A percentile compares a stretch with the other conserved stretches of the same genome.
These are phyloP conservation scores for Pinus tabuliformis DNA, from an alignment of 75 land plant species.

Conservation along the genomic window DNA sequence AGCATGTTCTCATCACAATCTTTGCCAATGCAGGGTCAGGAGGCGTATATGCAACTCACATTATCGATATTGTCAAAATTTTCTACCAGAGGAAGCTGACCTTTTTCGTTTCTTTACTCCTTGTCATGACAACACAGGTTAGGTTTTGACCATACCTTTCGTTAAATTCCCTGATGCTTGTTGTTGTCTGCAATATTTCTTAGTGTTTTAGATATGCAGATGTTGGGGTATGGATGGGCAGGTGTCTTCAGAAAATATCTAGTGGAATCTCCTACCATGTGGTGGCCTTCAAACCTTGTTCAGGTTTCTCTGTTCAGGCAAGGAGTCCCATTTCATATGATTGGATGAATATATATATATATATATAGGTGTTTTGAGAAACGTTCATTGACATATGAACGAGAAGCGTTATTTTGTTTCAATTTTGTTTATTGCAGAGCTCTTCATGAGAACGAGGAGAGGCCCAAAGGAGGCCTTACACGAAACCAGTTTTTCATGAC, in stretches of 20 bases:
- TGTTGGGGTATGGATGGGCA: conserved; percentile 72
- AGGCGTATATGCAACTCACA: conserved; percentile 44
- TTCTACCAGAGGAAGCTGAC: conserved; percentile 39
- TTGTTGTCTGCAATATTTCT: background rate
- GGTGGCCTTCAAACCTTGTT: conserved; percentile 69
- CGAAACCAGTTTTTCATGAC: conserved; percentile 62
- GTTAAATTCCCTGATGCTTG: no score
- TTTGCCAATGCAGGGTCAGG: conserved; percentile 59
- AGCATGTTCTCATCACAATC: conserved; percentile 63
- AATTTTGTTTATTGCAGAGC: conserved; percentile 34
- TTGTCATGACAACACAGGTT: conserved; percentile 54
- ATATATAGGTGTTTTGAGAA: background rate
- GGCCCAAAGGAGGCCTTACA: conserved; percentile 40
- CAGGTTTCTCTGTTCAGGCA: conserved; percentile 78
- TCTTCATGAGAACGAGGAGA: conserved; percentile 49
- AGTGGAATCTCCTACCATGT: conserved; percentile 61
- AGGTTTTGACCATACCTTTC: background rate
- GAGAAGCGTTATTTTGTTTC: background rate
- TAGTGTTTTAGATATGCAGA: conserved; percentile 13
- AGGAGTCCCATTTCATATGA: no score
- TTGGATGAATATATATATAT: background rate
- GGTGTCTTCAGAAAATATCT: conserved; percentile 48
- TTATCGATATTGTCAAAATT: conserved; percentile 43
- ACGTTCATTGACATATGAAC: no score
- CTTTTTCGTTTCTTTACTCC: conserved; percentile 33